phyloP scores from a whole-genome alignment of 106 monocot genomes.

The Dioscorea dumetorum region DNA sequence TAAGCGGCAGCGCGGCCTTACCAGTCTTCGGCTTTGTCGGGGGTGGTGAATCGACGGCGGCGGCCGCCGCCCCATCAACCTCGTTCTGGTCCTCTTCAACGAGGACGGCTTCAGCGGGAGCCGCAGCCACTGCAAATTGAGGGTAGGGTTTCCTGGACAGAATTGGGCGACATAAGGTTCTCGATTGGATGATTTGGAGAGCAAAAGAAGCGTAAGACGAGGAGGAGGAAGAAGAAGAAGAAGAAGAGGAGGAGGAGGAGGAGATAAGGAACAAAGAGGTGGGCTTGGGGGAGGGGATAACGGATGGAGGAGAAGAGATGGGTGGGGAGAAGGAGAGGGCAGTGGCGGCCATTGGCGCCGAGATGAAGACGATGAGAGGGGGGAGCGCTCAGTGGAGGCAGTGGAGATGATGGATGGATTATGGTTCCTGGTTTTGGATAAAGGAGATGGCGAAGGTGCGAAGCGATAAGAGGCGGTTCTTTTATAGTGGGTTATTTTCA shows the following conservation, averaged over 20 bases:
- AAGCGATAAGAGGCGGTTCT: neutral
- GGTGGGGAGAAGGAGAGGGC: neutral
- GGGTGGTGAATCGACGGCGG: slow-evolving; percentile 12
- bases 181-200: slow-evolving; percentile 3
- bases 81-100: slow-evolving; percentile 30
- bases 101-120: slow-evolving; percentile 29
- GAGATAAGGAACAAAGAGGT: neutral
- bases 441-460: neutral
- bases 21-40: slow-evolving; percentile 63
- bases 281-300: slow-evolving; percentile 13
- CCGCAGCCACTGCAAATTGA: no score
- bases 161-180: slow-evolving; percentile 4
- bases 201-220: slow-evolving; percentile 5
- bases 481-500: no score
- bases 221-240: slow-evolving; percentile 6
- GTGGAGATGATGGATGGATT: neutral
- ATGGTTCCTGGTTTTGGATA: neutral
- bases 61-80: slow-evolving; percentile 28
- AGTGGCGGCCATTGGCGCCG: slow-evolving; percentile 3
- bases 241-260: no score
- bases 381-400: neutral
- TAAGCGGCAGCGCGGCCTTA: slow-evolving; percentile 76
- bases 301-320: neutral
- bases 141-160: slow-evolving; percentile 5
- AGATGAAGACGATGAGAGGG: neutral